Conservation (phyloP, 371 early-diverging fungal genomes). For the Apophysomyces elegans region DNA sequence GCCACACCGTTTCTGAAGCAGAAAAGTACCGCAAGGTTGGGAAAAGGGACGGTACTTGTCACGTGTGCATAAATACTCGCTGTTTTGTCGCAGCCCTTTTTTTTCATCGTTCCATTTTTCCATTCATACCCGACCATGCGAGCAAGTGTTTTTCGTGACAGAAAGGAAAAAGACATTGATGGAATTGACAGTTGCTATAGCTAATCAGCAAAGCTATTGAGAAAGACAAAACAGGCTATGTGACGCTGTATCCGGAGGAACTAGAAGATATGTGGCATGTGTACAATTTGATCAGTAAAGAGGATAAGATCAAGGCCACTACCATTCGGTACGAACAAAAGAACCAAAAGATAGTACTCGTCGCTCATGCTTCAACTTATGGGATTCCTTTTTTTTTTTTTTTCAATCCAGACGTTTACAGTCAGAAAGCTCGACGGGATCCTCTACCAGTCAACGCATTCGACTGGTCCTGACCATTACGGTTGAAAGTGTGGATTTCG, state of each 20-base stretch:
- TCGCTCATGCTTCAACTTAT: neutral
- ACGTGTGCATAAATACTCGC: neutral
- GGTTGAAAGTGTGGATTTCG: constrained; percentile 90
- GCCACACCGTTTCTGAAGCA: neutral
- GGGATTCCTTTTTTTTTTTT: too few species aligned
- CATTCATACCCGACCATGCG: neutral
- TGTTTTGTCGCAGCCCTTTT: neutral
- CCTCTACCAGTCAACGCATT: constrained; percentile 84
- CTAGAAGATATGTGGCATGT: constrained; percentile 98
- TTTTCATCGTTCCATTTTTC: neutral
- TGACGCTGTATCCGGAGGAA: constrained; percentile 85
- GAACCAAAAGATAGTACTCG: neutral
- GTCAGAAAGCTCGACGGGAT: constrained; percentile 85
- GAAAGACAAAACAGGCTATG: constrained; percentile 66
- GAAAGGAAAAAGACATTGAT: neutral
- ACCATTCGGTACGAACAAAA: constrained; percentile 74
- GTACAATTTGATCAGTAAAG: constrained; percentile 89
- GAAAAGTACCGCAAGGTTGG: neutral
- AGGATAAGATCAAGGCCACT: constrained; percentile 85
- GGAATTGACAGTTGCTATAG: constrained; percentile 19
- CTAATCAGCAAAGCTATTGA: constrained; percentile 64
- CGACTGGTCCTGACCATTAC: constrained; percentile 82
- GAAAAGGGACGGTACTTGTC: neutral
- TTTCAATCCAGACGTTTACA: constrained; percentile 76
- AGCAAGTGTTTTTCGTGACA: neutral